Evolutionary conservation across 2,329 filamentous ascomycete species (phyloP), one percentile per base, ranked within the genome.

Genomic region (Cylindrodendrum hubeiense): DNA sequence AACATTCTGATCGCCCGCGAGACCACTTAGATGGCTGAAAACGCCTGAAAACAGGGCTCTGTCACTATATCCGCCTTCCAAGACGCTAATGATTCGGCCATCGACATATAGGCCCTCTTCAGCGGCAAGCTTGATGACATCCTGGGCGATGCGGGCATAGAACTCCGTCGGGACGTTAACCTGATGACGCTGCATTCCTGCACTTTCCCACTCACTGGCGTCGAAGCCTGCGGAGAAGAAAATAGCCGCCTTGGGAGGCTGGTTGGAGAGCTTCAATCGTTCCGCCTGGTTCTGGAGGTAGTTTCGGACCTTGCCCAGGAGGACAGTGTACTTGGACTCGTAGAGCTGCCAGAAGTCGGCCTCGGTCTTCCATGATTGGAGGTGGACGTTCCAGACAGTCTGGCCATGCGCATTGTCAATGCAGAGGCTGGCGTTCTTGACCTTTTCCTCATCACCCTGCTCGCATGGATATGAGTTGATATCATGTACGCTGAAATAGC

Each of bases 401-500:
- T 99, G 96, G 1, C 93, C 92, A 76, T 99, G 96, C 0, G 95
- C 94, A 74, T 95, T 95, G 66, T 98, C 95, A 67, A 99, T 91
- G 77, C 97, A 98, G 26, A 98, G 82, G 81, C 95, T 98, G 2
- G 97, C 96, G 73, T 95, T 97, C 76, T 92, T 93, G 55, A 98
- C 91, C 79, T 98, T 98, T 22, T 96, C 93, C 63, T 92, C 89
- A 67, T 98, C 95, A n/a, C 95, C 96, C 77, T 87, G 89, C 78
- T 99, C 96, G 77, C 96, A 99, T 0, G 97, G 96, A 75, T 97
- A 99, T 0, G 95, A 98, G 80, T 99, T 98, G 82, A 99, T 98
- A 76, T 99, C 96, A 78, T 99, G 96, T 46, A 99, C 79, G 78
- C 95, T 98, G 79, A 97, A 98, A 77, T 99, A 99, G 10, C 95